Evolutionary conservation across 805 yeast species (phyloP), one percentile per base, ranked within the genome.

Genomic region (Teunomyces aglyptinius): DNA sequence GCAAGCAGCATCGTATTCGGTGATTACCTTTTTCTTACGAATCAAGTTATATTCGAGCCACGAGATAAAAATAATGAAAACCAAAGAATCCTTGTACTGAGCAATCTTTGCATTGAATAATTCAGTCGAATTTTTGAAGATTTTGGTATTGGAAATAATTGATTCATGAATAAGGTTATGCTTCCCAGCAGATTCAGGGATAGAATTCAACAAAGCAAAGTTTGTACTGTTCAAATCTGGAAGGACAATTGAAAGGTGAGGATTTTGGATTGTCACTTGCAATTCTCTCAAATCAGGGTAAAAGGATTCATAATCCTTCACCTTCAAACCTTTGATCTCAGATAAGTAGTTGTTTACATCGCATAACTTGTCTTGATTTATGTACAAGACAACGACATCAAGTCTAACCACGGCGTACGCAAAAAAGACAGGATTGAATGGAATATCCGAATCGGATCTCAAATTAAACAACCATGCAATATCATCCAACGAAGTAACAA

Each of bases 381-480:
- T 68, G 59, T 84, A 89, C 12, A 89, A 66, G 4, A 60, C 57
- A 2, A 82, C 78, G 2, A 58, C 54, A 2, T 68, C 52, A 16
- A 48, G 32, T 6, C 67, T 55, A 15, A 74, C 49, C 1, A 77
- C 60, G 1, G 80, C 70, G 56, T 83, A 86, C 6, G 91, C 73
- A 65, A 82, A 89, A 62, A 92, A 94, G 1, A 90, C 92, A 0
- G 98, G 97, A 58, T 85, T 85, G 61, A 77, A 92, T 4, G 83
- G 84, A 48, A 92, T 84, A 62, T 92, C 98, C 18, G 76, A 49
- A 40, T 65, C 78, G 4, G 91, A 88, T 52, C 99, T 80, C 46
- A 92, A 68, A 60, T 92, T 92, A 60, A 90, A 77, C 36, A 90
- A 67, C 97, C 97, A 91, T 6, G 96, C 94, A 51, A 90, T 81